Base-by-base conservation (phyloP, 2,329 filamentous ascomycete species). In the Cordyceps sp. region DNA sequence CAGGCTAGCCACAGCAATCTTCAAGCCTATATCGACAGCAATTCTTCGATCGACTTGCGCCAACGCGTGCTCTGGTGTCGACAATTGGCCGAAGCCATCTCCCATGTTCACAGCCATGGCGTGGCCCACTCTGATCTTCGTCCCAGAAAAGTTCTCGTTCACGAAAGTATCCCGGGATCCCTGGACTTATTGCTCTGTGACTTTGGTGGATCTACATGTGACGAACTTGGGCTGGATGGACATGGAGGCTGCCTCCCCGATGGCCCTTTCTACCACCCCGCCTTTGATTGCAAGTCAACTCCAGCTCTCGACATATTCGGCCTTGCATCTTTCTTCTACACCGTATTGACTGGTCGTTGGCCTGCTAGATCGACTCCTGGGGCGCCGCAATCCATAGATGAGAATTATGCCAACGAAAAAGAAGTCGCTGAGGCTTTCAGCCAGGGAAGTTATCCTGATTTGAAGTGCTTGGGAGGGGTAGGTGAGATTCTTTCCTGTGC, bases 41-140 rank as follows among this genome's bases (percentile, higher is more conserved):
- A 33, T 25, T 28, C 34, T 9, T 31, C 31, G 6, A 40, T 32
- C 17, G 6, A 13, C 25, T 26, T 34, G 19, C 29, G 13, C 21
- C 34, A 40, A 19, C 39, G 39, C 25, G 26, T 37, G 16, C 24
- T 41, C 31, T 52, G 45, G 47, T 46, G 43, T 34, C 32, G 34
- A 18, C 43, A 53, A 38, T 42, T 43, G 26, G 42, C 43, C 17
- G 47, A 51, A 39, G 41, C 45, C 14, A 36, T 53, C 32, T 36
- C 36, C 24, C 47, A 42, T 34, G 43, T 51, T 15, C 47, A 53
- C 33, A 30, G 35, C 32, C 41, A 39, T 14, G 49, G 47, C 17
- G 44, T 54, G 8, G 45, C 53, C 23, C 47, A 52, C 37, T 52
- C 46, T 12, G 49, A 54, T 39, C 42, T 53, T 17, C 45, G 45